Percentiles rank a stretch among this genome's conserved stretches.
Conservation (phyloP, 2,329 filamentous ascomycete species). For the Monosporascus sp. region DNA sequence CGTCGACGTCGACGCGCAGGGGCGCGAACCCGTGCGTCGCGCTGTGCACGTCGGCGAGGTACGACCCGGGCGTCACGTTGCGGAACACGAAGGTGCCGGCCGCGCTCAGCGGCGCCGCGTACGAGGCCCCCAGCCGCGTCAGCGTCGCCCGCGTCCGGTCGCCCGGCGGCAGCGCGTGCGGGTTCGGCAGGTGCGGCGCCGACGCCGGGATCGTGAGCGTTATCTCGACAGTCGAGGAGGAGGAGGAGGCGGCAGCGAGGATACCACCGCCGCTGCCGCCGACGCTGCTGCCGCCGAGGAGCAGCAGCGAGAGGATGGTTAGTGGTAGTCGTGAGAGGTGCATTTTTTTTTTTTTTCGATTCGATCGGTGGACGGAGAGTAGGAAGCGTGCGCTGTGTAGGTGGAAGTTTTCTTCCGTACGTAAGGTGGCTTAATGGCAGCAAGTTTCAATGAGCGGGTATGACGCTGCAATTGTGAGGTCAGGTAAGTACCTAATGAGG, state of each 20-base stretch:
- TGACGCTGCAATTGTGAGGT: too few relatives aligned
- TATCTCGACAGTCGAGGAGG: conserved; percentile 30
- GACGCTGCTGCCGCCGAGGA: conserved; percentile 31
- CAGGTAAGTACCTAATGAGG: too few relatives aligned
- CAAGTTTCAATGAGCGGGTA: too few relatives aligned
- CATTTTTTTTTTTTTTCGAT: neutral
- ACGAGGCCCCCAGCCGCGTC: conserved; percentile 31
- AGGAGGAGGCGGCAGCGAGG: conserved; percentile 20
- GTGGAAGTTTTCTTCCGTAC: too few relatives aligned
- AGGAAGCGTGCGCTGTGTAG: too few relatives aligned
- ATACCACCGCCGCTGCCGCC: conserved; percentile 30
- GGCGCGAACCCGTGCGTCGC: conserved; percentile 71
- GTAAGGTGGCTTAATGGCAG: too few relatives aligned
- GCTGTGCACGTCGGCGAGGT: conserved; percentile 77
- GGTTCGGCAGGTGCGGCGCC: conserved; percentile 36
- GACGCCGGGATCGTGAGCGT: conserved; percentile 39
- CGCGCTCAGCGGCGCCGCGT: conserved; percentile 58
- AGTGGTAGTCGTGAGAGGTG: neutral
- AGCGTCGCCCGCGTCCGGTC: conserved; percentile 59
- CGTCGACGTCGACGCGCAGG: conserved; percentile 67
- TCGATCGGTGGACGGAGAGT: too few relatives aligned
- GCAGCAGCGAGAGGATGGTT: conserved; percentile 22
- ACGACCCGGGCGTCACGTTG: conserved; percentile 66
- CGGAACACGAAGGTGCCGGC: conserved; percentile 70
- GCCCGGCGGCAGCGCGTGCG: conserved; percentile 48